These are phyloP conservation scores for Sarocladium kiliense DNA, from an alignment of 2,329 filamentous ascomycete genomes.

Conservation along the genomic window DNA sequence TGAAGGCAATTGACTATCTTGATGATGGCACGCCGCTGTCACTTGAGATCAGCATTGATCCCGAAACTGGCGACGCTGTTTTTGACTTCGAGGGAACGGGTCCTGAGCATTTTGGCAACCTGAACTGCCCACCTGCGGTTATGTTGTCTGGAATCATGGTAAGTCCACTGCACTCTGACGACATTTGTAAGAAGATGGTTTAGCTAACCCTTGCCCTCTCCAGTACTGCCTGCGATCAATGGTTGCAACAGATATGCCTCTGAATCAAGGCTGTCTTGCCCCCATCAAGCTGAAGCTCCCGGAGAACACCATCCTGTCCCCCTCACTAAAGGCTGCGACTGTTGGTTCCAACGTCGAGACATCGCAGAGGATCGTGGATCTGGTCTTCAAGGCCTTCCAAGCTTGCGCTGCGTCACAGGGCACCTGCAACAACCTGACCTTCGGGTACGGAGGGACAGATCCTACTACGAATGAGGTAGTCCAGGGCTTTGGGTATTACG, in stretches of 20 bases:
- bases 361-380: conserved; percentile 74
- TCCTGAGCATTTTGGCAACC: conserved; percentile 25
- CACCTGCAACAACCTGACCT: conserved; percentile 80
- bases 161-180: background rate
- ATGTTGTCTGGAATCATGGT: conserved; percentile 59
- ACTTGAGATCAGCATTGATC: conserved; percentile 71
- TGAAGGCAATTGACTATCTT: conserved; percentile 56
- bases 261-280: conserved; percentile 79
- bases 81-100: conserved; percentile 45
- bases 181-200: no score
- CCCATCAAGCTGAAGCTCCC: conserved; percentile 74
- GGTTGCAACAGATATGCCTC: conserved; percentile 74
- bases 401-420: conserved; percentile 77
- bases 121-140: conserved; percentile 27
- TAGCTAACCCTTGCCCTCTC: no score
- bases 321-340: conserved; percentile 71
- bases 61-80: conserved; percentile 66
- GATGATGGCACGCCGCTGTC: conserved; percentile 79
- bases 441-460: conserved; percentile 71
- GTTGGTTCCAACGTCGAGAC: conserved; percentile 82
- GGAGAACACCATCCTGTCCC: conserved; percentile 66
- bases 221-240: conserved; percentile 73
- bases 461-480: conserved; percentile 41
- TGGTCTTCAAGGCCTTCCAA: conserved; percentile 73
- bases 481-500: conserved; percentile 74